Conservation (phyloP, 1,139 yeast genomes). For the Geotrichum reessii region DNA sequence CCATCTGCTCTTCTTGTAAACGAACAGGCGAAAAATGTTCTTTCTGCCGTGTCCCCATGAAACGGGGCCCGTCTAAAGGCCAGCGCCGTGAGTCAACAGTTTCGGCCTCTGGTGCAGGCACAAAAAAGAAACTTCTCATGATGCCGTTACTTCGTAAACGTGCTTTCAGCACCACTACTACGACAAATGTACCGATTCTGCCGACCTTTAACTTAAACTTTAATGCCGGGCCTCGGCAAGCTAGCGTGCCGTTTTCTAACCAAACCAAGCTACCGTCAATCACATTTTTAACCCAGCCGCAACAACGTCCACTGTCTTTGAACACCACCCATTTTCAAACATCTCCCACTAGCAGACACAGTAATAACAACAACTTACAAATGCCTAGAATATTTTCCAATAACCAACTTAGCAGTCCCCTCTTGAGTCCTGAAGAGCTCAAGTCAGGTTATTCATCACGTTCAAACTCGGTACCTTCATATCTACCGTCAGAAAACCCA, state of each 20-base stretch:
- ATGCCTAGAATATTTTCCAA: background rate
- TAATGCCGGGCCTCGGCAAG: background rate
- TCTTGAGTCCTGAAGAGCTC: background rate
- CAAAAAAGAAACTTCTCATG: background rate
- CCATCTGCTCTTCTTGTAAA: slow-evolving; percentile 38
- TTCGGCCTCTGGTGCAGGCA: background rate
- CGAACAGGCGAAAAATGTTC: slow-evolving; percentile 39
- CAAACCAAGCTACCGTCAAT: slow-evolving; percentile 8
- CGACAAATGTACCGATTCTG: background rate
- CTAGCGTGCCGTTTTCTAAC: background rate
- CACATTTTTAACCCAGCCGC: slow-evolving; percentile 1
- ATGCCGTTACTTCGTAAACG: background rate
- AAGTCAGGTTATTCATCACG: slow-evolving; percentile 3
- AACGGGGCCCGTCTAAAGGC: slow-evolving; percentile 41
- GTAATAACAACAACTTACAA: background rate
- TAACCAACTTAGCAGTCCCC: background rate
- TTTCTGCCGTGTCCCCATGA: slow-evolving; percentile 40
- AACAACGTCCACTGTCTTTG: no score
- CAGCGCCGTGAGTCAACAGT: background rate
- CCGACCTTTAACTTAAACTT: background rate
- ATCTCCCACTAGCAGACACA: no score
- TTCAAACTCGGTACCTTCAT: slow-evolving; percentile 10
- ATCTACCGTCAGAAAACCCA: slow-evolving; percentile 2
- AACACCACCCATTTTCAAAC: no score
- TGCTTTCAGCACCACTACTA: background rate